Percentiles rank a stretch among this genome's conserved stretches.
These are phyloP conservation scores for Acanthamoeba castellanii DNA, from an alignment of 208 protist species.

Conservation along the genomic window DNA sequence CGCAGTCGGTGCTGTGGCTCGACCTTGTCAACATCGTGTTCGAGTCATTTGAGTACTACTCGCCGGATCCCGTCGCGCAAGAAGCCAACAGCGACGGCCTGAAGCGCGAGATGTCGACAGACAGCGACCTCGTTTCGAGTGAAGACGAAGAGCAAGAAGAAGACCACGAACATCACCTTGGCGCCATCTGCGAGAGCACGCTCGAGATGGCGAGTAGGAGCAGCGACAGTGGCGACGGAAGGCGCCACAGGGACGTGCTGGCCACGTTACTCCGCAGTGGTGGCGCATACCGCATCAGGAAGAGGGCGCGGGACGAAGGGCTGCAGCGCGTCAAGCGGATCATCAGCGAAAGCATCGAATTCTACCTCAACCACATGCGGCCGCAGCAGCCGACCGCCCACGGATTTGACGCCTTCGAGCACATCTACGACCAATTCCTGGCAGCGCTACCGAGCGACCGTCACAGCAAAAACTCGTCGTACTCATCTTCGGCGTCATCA, in stretches of 20 bases:
- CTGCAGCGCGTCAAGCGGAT: not conserved
- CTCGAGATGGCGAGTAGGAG: not conserved
- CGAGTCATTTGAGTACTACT: not conserved
- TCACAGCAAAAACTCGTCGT: not conserved
- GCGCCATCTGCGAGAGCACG: not conserved
- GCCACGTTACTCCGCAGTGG: not conserved
- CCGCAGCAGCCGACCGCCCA: not conserved
- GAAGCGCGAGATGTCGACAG: not conserved
- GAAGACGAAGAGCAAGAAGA: not conserved
- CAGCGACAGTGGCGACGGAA: not conserved
- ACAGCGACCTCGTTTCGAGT: not conserved
- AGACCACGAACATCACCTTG: not conserved
- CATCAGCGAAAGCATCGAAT: not conserved
- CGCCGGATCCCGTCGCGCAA: not conserved
- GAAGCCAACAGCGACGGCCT: not conserved
- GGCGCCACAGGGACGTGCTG: not conserved
- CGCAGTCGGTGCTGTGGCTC: not conserved
- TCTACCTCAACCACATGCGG: constrained; percentile 8
- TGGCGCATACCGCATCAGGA: not conserved
- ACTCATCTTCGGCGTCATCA: not conserved
- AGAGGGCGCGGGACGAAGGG: not conserved
- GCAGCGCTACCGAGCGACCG: not conserved
- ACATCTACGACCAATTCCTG: not conserved
- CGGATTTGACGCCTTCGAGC: not conserved
- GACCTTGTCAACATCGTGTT: not conserved